Conservation (phyloP, 805 yeast genomes). For the Kazachstania africana region DNA sequence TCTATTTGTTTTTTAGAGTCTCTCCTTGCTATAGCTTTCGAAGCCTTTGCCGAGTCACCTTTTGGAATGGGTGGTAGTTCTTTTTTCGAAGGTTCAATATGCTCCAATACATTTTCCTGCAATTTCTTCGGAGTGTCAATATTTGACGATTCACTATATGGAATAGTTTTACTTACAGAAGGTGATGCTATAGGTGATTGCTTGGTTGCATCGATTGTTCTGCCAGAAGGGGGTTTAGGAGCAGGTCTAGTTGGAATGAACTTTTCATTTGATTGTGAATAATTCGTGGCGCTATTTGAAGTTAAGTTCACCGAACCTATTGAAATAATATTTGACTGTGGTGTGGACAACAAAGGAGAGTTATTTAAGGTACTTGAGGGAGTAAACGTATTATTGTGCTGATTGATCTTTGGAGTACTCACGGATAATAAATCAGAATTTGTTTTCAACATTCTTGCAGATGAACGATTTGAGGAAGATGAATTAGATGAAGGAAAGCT, state of each 20-base stretch:
- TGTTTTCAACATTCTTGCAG: neutral
- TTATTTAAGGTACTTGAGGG: neutral
- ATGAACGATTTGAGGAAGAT: constrained; percentile 4
- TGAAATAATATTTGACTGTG: constrained; percentile 1
- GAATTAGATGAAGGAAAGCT: too few species aligned
- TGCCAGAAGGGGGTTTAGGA: constrained; percentile 40
- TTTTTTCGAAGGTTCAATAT: constrained; percentile 1
- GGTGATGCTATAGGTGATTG: constrained; percentile 1
- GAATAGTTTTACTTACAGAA: neutral
- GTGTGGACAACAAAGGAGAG: constrained; percentile 1
- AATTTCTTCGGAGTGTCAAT: constrained; percentile 9
- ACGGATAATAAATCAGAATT: constrained; percentile 1
- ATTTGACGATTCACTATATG: constrained; percentile 4
- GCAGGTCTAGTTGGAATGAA: constrained; percentile 60
- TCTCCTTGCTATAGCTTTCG: constrained; percentile 19
- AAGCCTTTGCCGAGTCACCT: constrained; percentile 6
- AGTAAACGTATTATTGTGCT: neutral
- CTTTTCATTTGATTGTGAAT: too few species aligned
- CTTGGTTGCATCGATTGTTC: neutral
- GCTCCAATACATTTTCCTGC: neutral
- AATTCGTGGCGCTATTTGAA: too few species aligned
- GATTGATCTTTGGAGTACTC: constrained; percentile 2
- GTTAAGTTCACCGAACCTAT: too few species aligned
- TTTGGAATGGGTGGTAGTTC: constrained; percentile 1
- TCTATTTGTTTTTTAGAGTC: constrained; percentile 65